Conservation (phyloP, 2,329 filamentous ascomycete species). For the Annulohypoxylon truncatum region DNA sequence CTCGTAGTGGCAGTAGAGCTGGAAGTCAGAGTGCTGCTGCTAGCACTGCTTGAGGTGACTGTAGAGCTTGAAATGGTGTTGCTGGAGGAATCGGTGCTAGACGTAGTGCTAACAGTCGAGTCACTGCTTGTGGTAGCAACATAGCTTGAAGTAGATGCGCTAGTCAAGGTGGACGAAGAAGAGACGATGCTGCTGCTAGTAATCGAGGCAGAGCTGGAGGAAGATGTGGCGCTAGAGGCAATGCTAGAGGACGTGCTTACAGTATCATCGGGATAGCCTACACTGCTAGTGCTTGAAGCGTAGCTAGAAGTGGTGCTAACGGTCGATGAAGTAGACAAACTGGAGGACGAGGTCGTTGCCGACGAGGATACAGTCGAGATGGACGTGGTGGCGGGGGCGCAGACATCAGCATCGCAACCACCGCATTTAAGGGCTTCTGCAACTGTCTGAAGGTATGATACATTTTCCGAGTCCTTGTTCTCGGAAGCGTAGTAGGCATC, state of each 20-base stretch:
- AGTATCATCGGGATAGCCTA: no score
- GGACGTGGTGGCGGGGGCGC: slow-evolving; percentile 21
- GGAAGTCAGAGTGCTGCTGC: neutral
- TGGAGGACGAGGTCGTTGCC: slow-evolving; percentile 16
- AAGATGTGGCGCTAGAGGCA: neutral
- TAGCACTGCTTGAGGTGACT: neutral
- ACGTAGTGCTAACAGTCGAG: neutral
- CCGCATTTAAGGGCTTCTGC: slow-evolving; percentile 54
- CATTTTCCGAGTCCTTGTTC: slow-evolving; percentile 50
- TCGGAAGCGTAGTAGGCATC: slow-evolving; percentile 53
- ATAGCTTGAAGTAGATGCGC: neutral
- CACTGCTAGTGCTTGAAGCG: neutral
- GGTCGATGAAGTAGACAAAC: slow-evolving; percentile 8
- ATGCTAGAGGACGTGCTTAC: neutral
- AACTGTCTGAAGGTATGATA: slow-evolving; percentile 54
- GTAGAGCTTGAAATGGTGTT: neutral
- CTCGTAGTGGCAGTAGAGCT: no score
- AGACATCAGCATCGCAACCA: slow-evolving; percentile 48
- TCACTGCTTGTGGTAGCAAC: neutral
- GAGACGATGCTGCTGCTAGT: neutral
- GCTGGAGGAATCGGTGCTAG: neutral
- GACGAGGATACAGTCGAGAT: slow-evolving; percentile 26
- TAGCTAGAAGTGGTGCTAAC: slow-evolving; percentile 9
- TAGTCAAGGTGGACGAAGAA: neutral
- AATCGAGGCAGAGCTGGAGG: slow-evolving; percentile 3